phyloP scores from a whole-genome alignment of 2,329 filamentous ascomycete species.

The Hypomyces rosellus region DNA sequence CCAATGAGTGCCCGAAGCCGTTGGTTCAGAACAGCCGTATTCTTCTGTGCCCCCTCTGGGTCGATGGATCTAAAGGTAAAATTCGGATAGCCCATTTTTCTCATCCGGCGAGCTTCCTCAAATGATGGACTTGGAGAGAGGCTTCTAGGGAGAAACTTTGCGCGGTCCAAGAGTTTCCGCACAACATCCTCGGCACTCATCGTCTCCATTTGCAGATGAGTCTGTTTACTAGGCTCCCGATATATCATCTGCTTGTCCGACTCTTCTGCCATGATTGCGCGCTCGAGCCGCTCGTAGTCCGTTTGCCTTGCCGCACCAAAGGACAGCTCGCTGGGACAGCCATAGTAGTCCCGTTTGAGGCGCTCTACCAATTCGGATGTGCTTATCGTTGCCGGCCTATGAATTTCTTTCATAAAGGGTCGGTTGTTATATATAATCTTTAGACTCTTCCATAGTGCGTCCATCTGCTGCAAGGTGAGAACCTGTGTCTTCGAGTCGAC shows the following conservation, averaged over 20 bases:
- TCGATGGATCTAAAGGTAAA: constrained; percentile 26
- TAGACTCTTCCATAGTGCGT: constrained; percentile 24
- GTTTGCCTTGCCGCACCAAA: constrained; percentile 18
- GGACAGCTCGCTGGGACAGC: constrained; percentile 16
- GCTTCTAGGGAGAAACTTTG: constrained; percentile 18
- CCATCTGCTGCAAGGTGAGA: constrained; percentile 24
- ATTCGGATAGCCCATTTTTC: constrained; percentile 8
- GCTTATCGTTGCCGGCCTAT: constrained; percentile 23
- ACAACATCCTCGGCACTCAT: constrained; percentile 22
- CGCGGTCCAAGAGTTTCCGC: constrained; percentile 24
- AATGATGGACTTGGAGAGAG: constrained; percentile 21
- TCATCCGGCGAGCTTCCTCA: constrained; percentile 23
- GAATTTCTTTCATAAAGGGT: constrained; percentile 31
- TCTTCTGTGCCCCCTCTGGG: constrained; percentile 18
- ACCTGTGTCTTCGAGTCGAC: constrained; percentile 9
- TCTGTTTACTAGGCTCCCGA: constrained; percentile 18
- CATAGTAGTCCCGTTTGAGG: constrained; percentile 25
- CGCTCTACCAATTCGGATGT: constrained; percentile 21
- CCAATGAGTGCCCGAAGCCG: constrained; percentile 24
- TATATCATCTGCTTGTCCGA: constrained; percentile 12
- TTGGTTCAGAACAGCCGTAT: constrained; percentile 23
- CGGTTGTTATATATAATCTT: constrained; percentile 26
- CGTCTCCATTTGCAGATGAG: constrained; percentile 24
- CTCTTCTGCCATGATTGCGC: constrained; percentile 24
- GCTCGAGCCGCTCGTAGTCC: constrained; percentile 26